Evolutionary conservation across 2,329 filamentous ascomycete species (phyloP), one percentile per base, ranked within the genome.

Genomic region (Meredithiella fracta): DNA sequence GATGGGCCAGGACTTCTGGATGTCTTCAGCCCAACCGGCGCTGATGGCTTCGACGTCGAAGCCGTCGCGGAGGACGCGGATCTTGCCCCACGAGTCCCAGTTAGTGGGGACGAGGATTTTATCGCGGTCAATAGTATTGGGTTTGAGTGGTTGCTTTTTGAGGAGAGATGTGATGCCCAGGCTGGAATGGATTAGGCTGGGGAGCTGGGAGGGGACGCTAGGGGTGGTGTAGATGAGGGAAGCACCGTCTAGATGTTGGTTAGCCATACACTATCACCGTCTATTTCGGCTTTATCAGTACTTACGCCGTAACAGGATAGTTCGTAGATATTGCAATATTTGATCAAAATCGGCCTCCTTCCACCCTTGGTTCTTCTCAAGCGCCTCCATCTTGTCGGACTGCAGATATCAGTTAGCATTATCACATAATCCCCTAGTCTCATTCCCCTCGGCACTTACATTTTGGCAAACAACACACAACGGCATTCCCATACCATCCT

Each of bases 71-170:
- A 97, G 73, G 47, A 97, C 88, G 44, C 91, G 79, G 59, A 98
- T 96, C 70, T 97, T 98, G 59, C 89, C 90, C 86, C 89, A 96
- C 0, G 90, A 96, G 68, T 98, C 92, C 92, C 92, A 98, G 67
- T 96, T 96, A 15, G 90, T 85, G 1, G 91, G 91, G 0, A 98
- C 86, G 3, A 96, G 76, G 55, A 98, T 90, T 73, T 94, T 94
- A 67, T 95, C 90, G 59, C 91, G 79, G 69, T 92, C 92, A 61
- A 94, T 92, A 59, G 94, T 86, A 63, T 95, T 94, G 66, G 90
- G 85, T 69, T 88, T 92, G 23, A 94, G 75, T 23, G 84, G 80
- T 64, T 87, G 79, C 60, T 82, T 79, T 67, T 87, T 87, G 17
- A 94, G 72, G 20, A 92, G 76, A 22, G 86, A 94, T 59, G 86